Conservation (phyloP, 768 basidiomycete species). For the Coprinopsis marcescibilis region DNA sequence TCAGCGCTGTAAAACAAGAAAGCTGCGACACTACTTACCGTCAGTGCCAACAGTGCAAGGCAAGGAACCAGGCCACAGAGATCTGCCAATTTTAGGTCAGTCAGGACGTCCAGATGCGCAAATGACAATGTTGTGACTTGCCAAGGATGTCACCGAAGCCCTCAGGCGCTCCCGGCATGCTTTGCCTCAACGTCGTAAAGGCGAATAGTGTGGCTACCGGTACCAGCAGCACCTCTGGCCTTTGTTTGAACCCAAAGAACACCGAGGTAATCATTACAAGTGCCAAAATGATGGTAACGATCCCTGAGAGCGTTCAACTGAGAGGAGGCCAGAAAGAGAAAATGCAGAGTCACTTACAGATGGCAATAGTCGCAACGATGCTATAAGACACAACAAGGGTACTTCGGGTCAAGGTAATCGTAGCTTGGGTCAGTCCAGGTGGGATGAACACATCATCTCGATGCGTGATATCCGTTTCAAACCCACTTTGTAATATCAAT, state of each 20-base stretch:
- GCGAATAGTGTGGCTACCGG: conserved; percentile 24
- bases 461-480: conserved; percentile 16
- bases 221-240: conserved; percentile 19
- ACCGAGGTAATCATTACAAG: conserved; percentile 22
- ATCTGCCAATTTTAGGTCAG: conserved; percentile 11
- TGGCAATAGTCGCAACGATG: conserved; percentile 18
- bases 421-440: conserved; percentile 16
- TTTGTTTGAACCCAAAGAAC: conserved; percentile 22
- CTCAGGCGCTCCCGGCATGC: conserved; percentile 20
- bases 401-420: conserved; percentile 16
- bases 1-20: background rate
- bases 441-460: conserved; percentile 14
- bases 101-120: background rate
- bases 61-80: conserved; percentile 20
- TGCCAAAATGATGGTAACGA: conserved; percentile 20
- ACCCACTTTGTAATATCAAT: conserved; percentile 13
- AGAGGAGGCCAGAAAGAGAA: background rate
- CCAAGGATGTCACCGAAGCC: conserved; percentile 22
- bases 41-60: conserved; percentile 18
- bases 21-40: conserved; percentile 12
- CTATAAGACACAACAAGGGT: conserved; percentile 19
- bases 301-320: conserved; percentile 13
- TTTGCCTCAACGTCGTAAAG: conserved; percentile 19
- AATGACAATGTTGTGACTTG: background rate
- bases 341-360: conserved; percentile 13